phyloP scores from a whole-genome alignment of 495 filamentous ascomycete genomes.

The Penicillium diatomitis region DNA sequence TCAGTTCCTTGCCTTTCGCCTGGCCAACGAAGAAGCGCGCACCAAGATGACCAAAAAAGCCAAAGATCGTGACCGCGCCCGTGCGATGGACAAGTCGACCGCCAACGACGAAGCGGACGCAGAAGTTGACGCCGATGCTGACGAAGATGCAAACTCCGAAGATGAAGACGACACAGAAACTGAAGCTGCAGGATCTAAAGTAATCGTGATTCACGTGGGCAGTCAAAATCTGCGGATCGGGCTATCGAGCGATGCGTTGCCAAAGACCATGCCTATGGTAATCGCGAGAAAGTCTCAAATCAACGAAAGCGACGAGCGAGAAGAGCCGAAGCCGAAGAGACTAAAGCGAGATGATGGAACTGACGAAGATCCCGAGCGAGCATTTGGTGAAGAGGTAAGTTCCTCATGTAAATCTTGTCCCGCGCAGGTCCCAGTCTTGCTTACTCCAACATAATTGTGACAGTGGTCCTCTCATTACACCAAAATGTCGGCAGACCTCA shows the following conservation, averaged over 20 bases:
- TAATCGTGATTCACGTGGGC: conserved; percentile 96
- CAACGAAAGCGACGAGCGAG: conserved; percentile 73
- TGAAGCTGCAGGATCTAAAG: conserved; percentile 70
- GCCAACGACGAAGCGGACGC: conserved; percentile 14
- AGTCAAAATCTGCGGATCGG: conserved; percentile 93
- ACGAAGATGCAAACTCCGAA: conserved; percentile 55
- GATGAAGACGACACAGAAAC: conserved; percentile 49
- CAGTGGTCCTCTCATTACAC: conserved; percentile 69
- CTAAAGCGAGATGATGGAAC: conserved; percentile 59
- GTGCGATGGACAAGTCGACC: conserved; percentile 54
- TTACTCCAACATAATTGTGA: background rate
- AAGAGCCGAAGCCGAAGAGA: conserved; percentile 83
- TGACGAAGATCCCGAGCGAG: conserved; percentile 57
- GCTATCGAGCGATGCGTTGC: conserved; percentile 85
- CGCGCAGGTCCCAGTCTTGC: too few relatives aligned
- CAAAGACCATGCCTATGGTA: conserved; percentile 88
- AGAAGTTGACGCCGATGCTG: conserved; percentile 40
- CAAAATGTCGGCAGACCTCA: conserved; percentile 76
- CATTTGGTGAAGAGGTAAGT: conserved; percentile 76
- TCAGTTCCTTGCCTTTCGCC: conserved; percentile 78
- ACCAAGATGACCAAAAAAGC: conserved; percentile 73
- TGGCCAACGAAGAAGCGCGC: conserved; percentile 74
- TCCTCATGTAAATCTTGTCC: background rate
- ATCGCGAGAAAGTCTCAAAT: conserved; percentile 67
- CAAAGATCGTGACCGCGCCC: conserved; percentile 76